Evolutionary conservation across 441 rosid genomes (phyloP).

Genomic region (Codiaeum variegatum): DNA sequence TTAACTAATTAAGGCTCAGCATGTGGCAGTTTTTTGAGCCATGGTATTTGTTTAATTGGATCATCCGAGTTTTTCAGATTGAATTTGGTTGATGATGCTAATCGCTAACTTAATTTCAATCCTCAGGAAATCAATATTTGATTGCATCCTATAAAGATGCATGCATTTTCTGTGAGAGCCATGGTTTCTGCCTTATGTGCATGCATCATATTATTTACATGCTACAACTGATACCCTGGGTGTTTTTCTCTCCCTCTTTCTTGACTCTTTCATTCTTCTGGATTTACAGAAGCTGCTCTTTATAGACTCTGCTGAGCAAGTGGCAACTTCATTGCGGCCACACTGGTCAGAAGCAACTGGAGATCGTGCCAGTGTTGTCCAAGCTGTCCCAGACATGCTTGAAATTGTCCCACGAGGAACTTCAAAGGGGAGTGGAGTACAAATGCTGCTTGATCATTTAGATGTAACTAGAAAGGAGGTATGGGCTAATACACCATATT

Average conservation of each 20-base stretch:
- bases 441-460: conserved; percentile 69
- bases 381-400: conserved; percentile 84
- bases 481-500: background rate
- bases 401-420: conserved; percentile 82
- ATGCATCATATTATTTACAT: background rate
- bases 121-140: background rate
- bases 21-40: background rate
- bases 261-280: conserved; percentile 14
- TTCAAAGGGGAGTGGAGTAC: conserved; percentile 80
- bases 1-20: background rate
- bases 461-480: conserved; percentile 69
- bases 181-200: background rate
- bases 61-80: background rate
- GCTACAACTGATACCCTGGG: background rate
- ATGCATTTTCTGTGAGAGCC: background rate
- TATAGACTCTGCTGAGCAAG: conserved; percentile 67
- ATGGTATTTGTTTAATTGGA: background rate
- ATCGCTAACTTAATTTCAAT: background rate
- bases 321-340: conserved; percentile 60
- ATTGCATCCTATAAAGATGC: background rate
- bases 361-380: conserved; percentile 62
- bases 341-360: conserved; percentile 76
- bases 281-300: conserved; percentile 70
- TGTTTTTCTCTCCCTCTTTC: background rate
- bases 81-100: conserved; percentile 1